Percentiles rank a stretch among this genome's conserved stretches.
Evolutionary conservation across 768 basidiomycete species (phyloP).

Genomic region (Suillus subalutaceus): DNA sequence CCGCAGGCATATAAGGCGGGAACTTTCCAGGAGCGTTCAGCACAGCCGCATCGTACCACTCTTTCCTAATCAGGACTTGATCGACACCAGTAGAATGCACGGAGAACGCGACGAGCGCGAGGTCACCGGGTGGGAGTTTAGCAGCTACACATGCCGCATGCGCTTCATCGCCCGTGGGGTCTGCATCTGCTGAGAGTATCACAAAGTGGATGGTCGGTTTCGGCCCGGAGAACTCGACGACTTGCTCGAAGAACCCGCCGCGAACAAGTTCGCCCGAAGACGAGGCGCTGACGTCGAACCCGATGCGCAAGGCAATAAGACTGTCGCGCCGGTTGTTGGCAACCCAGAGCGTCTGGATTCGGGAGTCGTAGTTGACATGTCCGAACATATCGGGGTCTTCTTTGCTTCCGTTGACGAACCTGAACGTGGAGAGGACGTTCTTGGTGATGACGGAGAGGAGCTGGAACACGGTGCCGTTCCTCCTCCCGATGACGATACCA

Average conservation of each 20-base stretch:
- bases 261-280: conserved; percentile 59
- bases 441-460: conserved; percentile 76
- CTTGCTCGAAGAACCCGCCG: conserved; percentile 75
- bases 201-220: conserved; percentile 90
- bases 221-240: conserved; percentile 80
- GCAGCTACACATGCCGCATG: conserved; percentile 84
- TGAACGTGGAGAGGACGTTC: conserved; percentile 74
- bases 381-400: conserved; percentile 90
- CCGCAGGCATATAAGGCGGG: conserved; percentile 45
- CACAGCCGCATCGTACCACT: conserved; percentile 80
- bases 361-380: conserved; percentile 81
- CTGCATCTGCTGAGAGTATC: conserved; percentile 82
- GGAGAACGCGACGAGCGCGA: conserved; percentile 84
- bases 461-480: conserved; percentile 84
- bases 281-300: conserved; percentile 60
- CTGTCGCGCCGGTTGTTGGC: conserved; percentile 86
- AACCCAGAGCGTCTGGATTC: conserved; percentile 87
- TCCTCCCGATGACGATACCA: conserved; percentile 83
- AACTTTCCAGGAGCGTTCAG: conserved; percentile 59
- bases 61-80: conserved; percentile 82
- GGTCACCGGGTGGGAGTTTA: conserved; percentile 72
- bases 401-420: conserved; percentile 67
- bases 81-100: conserved; percentile 92
- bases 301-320: conserved; percentile 78
- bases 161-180: conserved; percentile 81